phyloP scores from a whole-genome alignment of 2,329 filamentous ascomycete genomes.

The Colletotrichum lini region DNA sequence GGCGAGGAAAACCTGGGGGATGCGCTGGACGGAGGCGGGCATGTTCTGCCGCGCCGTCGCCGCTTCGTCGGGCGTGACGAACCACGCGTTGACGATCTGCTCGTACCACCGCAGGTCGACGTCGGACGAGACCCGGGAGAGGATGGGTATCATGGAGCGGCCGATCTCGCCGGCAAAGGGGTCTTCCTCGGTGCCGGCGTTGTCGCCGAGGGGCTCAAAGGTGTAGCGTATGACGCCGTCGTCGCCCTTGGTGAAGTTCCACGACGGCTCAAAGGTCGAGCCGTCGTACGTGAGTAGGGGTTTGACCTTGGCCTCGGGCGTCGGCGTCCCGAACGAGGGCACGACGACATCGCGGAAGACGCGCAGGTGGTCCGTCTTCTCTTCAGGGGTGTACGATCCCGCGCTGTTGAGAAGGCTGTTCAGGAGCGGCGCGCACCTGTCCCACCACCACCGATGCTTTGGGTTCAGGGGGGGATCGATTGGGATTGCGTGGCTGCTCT shows the following conservation, averaged over 20 bases:
- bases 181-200: constrained; percentile 24
- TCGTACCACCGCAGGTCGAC: constrained; percentile 37
- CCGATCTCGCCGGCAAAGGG: constrained; percentile 30
- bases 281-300: constrained; percentile 36
- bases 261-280: constrained; percentile 32
- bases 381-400: constrained; percentile 26
- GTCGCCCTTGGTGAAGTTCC: constrained; percentile 33
- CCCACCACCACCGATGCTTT: constrained; percentile 33
- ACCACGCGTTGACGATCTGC: constrained; percentile 28
- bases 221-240: constrained; percentile 30
- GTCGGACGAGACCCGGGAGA: constrained; percentile 27
- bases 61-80: constrained; percentile 29
- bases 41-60: constrained; percentile 1
- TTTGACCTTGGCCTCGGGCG: constrained; percentile 21
- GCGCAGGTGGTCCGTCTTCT: constrained; percentile 36
- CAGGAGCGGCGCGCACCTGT: constrained; percentile 26
- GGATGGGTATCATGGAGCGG: constrained; percentile 17
- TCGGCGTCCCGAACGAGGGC: constrained; percentile 31
- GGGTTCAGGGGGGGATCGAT: constrained; percentile 29
- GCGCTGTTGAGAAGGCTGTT: constrained; percentile 30
- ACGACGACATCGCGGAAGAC: constrained; percentile 39
- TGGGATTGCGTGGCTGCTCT: background rate
- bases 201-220: constrained; percentile 31
- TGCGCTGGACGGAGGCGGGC: constrained; percentile 26
- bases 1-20: constrained; percentile 45